Evolutionary conservation across 306 rosid species (phyloP).

Genomic region (Mimosa bimucronata): DNA sequence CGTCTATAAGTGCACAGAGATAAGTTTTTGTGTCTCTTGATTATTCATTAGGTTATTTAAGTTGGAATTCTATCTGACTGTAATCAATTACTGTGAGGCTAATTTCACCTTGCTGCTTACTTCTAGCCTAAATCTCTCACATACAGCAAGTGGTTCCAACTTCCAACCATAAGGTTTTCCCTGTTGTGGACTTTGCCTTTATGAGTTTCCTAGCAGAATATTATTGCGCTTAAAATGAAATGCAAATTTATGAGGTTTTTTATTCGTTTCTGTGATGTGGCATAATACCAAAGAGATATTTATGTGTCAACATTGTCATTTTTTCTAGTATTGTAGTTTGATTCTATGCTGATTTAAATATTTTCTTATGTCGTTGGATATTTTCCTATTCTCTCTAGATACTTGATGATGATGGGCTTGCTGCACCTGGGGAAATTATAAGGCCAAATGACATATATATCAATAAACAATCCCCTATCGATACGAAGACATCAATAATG

Average conservation of each 20-base stretch:
- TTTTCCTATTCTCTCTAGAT: slow-evolving; percentile 50
- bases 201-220: neutral
- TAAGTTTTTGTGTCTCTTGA: neutral
- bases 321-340: neutral
- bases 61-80: neutral
- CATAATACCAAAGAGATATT: slow-evolving; percentile 1
- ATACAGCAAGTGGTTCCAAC: neutral
- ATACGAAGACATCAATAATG: slow-evolving; percentile 41
- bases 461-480: slow-evolving; percentile 69
- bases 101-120: neutral
- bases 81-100: neutral
- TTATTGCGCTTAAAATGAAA: neutral
- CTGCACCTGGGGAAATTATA: slow-evolving; percentile 91
- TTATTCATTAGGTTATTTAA: neutral
- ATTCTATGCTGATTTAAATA: neutral
- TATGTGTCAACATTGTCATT: neutral
- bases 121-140: neutral
- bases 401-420: slow-evolving; percentile 92
- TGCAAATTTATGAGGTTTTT: neutral
- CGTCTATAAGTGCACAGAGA: neutral
- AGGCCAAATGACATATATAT: slow-evolving; percentile 64
- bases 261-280: neutral
- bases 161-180: neutral
- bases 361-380: slow-evolving; percentile 13
- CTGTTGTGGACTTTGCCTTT: neutral